These are phyloP conservation scores for Tricholoma matsutake DNA, from an alignment of 768 basidiomycete species.

Conservation along the genomic window DNA sequence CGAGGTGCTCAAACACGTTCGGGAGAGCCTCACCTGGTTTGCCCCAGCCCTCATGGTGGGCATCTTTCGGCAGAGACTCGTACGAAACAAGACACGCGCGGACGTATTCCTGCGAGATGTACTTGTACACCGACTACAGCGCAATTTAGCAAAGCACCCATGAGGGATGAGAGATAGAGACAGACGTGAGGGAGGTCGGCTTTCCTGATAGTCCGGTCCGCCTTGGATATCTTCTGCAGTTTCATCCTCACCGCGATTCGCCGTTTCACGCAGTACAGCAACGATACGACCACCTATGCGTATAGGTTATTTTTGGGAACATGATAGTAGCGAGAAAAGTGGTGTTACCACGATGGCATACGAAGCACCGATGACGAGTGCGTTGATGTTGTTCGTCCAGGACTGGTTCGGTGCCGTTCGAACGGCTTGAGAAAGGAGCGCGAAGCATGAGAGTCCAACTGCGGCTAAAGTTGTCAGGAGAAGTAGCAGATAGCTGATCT, in stretches of 20 bases:
- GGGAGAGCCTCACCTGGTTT: slow-evolving; percentile 49
- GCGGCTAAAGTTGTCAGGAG: slow-evolving; percentile 49
- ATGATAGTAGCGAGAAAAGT: background rate
- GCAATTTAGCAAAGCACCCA: background rate
- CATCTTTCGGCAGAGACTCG: slow-evolving; percentile 66
- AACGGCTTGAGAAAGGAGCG: slow-evolving; percentile 70
- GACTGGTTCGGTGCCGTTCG: slow-evolving; percentile 53
- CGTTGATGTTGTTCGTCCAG: slow-evolving; percentile 65
- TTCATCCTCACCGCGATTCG: slow-evolving; percentile 62
- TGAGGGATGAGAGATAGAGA: background rate
- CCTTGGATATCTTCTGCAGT: slow-evolving; percentile 66
- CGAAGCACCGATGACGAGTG: slow-evolving; percentile 64
- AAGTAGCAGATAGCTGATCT: slow-evolving; percentile 50
- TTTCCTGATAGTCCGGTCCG: slow-evolving; percentile 47
- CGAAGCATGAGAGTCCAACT: slow-evolving; percentile 58
- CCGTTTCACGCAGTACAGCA: slow-evolving; percentile 65
- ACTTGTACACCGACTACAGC: slow-evolving; percentile 58
- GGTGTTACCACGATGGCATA: slow-evolving; percentile 64
- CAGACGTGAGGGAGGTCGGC: slow-evolving; percentile 62
- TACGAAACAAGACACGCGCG: slow-evolving; percentile 69
- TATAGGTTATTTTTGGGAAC: background rate
- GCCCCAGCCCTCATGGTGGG: slow-evolving; percentile 74
- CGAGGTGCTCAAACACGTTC: background rate
- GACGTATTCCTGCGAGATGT: slow-evolving; percentile 73
- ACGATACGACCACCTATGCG: slow-evolving; percentile 53